Percentiles rank a stretch among this genome's conserved stretches.
phyloP scores from a whole-genome alignment of 768 basidiomycete genomes.

The Lanmaoa pseudosensibilis region DNA sequence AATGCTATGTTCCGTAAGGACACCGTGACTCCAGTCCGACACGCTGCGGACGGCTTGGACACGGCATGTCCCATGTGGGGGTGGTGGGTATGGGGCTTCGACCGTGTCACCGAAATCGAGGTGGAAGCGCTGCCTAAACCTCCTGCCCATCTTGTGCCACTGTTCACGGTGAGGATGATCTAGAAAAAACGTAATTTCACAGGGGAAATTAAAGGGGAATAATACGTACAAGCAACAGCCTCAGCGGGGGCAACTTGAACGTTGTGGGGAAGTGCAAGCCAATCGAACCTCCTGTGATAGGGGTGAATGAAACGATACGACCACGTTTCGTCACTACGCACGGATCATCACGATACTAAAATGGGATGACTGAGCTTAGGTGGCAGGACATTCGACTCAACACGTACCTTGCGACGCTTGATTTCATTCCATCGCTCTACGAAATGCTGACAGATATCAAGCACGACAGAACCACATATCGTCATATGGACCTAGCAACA shows the following conservation, averaged over 20 bases:
- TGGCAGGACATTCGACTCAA: background rate
- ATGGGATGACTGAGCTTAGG: constrained; percentile 5
- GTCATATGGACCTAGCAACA: constrained; percentile 75
- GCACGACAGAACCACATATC: constrained; percentile 72
- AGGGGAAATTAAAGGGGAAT: background rate
- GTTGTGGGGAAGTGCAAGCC: constrained; percentile 82
- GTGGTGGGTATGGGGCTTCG: constrained; percentile 39
- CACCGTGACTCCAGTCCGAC: constrained; percentile 93
- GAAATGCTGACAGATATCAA: constrained; percentile 94
- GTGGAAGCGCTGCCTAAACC: constrained; percentile 68
- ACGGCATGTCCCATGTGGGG: constrained; percentile 53
- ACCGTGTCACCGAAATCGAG: constrained; percentile 42
- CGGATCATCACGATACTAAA: constrained; percentile 41
- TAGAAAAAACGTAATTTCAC: constrained; percentile 17
- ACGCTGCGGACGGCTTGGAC: constrained; percentile 87
- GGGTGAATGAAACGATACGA: constrained; percentile 4
- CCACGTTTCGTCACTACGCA: constrained; percentile 33
- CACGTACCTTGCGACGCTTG: constrained; percentile 71
- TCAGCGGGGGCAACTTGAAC: constrained; percentile 61
- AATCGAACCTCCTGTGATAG: constrained; percentile 47
- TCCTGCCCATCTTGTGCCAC: constrained; percentile 57
- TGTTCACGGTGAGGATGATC: constrained; percentile 67
- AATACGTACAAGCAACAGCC: constrained; percentile 54
- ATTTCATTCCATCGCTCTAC: constrained; percentile 90
- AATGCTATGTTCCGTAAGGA: constrained; percentile 85